Percentiles rank a stretch among this genome's conserved stretches.
Evolutionary conservation across 2,329 filamentous ascomycete genomes (phyloP).

Genomic region (Epichloe sibirici): DNA sequence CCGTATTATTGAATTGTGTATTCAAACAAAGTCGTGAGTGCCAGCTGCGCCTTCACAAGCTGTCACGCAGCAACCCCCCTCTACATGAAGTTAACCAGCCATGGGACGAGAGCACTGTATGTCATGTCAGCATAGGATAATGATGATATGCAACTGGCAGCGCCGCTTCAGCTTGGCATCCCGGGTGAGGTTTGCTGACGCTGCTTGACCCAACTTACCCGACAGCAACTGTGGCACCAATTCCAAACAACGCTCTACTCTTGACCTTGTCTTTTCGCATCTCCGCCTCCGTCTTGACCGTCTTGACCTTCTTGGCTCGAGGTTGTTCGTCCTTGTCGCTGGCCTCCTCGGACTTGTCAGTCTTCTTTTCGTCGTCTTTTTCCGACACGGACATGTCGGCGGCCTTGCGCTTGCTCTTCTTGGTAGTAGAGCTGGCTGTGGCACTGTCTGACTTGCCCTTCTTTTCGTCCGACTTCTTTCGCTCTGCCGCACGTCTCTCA

Average conservation of each 20-base stretch:
- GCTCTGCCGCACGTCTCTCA: constrained; percentile 28
- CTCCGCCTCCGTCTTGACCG: constrained; percentile 69
- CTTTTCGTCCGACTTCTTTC: constrained; percentile 26
- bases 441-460: constrained; percentile 21
- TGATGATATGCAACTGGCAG: neutral
- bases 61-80: neutral
- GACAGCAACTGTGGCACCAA: constrained; percentile 76
- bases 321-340: constrained; percentile 29
- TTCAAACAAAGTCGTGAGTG: constrained; percentile 1
- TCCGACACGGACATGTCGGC: constrained; percentile 59
- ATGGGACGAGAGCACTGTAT: constrained; percentile 34
- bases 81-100: constrained; percentile 40
- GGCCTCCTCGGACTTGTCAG: constrained; percentile 15
- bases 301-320: constrained; percentile 64
- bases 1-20: neutral
- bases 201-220: constrained; percentile 52
- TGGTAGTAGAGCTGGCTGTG: constrained; percentile 23
- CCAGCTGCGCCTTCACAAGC: neutral
- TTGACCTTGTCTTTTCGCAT: constrained; percentile 77
- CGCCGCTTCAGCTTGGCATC: neutral
- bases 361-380: constrained; percentile 33
- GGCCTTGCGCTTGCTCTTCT: constrained; percentile 60
- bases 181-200: neutral
- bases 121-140: constrained; percentile 7
- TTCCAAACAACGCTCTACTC: constrained; percentile 72